Evolutionary conservation across 1,284 basidiomycete species (phyloP).

Genomic region (Marasmius fiardii): DNA sequence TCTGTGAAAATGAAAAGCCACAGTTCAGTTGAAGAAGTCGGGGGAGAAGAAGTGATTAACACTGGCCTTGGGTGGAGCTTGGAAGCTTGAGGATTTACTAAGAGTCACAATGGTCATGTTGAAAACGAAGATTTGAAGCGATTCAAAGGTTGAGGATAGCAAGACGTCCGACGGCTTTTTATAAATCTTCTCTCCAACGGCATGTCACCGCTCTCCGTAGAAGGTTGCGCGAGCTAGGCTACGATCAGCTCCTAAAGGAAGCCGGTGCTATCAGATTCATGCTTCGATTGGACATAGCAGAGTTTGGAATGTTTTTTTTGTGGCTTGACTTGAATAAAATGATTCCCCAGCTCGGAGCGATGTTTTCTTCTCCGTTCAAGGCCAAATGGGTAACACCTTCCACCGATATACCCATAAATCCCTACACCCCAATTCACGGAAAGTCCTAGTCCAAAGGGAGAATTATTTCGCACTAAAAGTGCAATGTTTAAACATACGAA

Average conservation of each 20-base stretch:
- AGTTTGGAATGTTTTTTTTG: too few species aligned
- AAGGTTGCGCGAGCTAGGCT: background rate
- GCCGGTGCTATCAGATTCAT: too few species aligned
- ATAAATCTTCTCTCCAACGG: background rate
- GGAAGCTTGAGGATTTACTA: background rate
- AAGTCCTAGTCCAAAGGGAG: too few species aligned
- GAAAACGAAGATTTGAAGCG: background rate
- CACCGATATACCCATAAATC: too few species aligned
- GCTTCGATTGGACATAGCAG: too few species aligned
- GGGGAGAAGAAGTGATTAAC: background rate
- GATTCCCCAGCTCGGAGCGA: too few species aligned
- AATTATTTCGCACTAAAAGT: too few species aligned
- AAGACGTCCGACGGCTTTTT: background rate
- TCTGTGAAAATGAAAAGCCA: background rate
- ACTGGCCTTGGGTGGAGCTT: background rate
- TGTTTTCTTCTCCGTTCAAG: too few species aligned
- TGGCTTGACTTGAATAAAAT: too few species aligned
- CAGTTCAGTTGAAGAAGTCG: background rate
- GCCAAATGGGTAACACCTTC: too few species aligned
- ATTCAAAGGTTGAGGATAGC: background rate
- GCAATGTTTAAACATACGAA: too few species aligned
- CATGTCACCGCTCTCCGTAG: background rate
- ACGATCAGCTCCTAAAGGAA: background rate
- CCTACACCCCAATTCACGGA: too few species aligned
- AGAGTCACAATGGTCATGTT: background rate